Evolutionary conservation across 768 basidiomycete genomes (phyloP).

Genomic region (Panellus pusillus): DNA sequence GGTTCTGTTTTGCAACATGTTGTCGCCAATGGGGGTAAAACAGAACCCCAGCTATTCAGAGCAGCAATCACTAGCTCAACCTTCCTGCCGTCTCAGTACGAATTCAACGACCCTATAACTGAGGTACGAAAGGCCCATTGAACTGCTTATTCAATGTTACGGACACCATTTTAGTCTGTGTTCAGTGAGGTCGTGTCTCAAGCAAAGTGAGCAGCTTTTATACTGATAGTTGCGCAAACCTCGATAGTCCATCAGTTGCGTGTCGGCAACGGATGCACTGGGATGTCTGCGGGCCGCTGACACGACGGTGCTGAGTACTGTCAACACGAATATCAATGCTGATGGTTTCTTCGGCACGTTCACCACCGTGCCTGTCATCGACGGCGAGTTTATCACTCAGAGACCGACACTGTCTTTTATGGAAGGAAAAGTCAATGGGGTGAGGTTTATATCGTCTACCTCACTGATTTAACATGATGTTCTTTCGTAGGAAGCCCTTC

Average conservation of each 20-base stretch:
- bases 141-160: not conserved
- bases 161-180: slow-evolving; percentile 2
- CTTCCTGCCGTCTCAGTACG: slow-evolving; percentile 32
- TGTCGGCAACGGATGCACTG: slow-evolving; percentile 3
- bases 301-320: slow-evolving; percentile 20
- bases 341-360: slow-evolving; percentile 28
- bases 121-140: not conserved
- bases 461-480: not conserved
- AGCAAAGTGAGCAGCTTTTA: slow-evolving; percentile 18
- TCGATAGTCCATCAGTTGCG: slow-evolving; percentile 20
- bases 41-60: slow-evolving; percentile 30
- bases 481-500: slow-evolving; percentile 19
- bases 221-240: no score
- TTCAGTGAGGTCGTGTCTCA: slow-evolving; percentile 21
- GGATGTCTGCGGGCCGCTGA: slow-evolving; percentile 22
- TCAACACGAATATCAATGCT: slow-evolving; percentile 25
- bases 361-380: slow-evolving; percentile 34
- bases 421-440: slow-evolving; percentile 31
- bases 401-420: slow-evolving; percentile 29
- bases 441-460: slow-evolving; percentile 12
- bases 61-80: slow-evolving; percentile 31
- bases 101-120: slow-evolving; percentile 23
- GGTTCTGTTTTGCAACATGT: slow-evolving; percentile 36
- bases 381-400: slow-evolving; percentile 33
- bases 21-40: slow-evolving; percentile 29